Evolutionary conservation across 2,329 filamentous ascomycete genomes (phyloP), one percentile per base, ranked within the genome.

Genomic region (Pseudocercospora cruenta): DNA sequence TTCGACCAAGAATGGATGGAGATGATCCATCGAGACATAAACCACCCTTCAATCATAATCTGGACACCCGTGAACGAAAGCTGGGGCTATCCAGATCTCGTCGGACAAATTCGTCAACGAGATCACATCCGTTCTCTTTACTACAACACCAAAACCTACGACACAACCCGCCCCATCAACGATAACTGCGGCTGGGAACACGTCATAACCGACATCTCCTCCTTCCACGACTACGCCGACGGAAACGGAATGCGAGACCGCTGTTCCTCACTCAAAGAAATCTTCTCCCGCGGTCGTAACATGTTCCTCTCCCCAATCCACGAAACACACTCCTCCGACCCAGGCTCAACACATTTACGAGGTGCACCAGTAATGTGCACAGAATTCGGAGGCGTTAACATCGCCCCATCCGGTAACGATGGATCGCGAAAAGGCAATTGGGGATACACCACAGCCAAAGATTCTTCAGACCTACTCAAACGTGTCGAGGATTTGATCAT

Each of bases 101-200:
- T 84, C 67, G 81, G 84, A 55, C 84, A 82, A 62, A 78, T 83
- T 6, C 81, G 85, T 63, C 88, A 91, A 76, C 82, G 88, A 14
- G 85, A 90, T 71, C 89, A 91, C 71, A 83, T 91, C 57, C 84
- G 87, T 21, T 82, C 84, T 16, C 80, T 91, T 1, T 90, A 90
- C 74, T 87, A 87, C 71, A 74, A 85, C 64, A 91, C 89, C 9
- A 91, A 90, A 72, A 82, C 82, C 0, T 81, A 91, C 1, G 89
- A 91, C 69, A 82, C 86, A 1, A 89, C 85, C 0, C 80, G 89
- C 5, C 87, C 87, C 16, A 82, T 91, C 72, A 91, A 91, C 72
- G 88, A 91, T 75, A 91, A 91, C 76, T 91, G 88, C 69, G 89
- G 89, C 36, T 91, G 89, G 89, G 88, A 91, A 72, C 88, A 90